These are phyloP conservation scores for Closterium sp. DNA, from an alignment of 139 green algal species.

Conservation along the genomic window DNA sequence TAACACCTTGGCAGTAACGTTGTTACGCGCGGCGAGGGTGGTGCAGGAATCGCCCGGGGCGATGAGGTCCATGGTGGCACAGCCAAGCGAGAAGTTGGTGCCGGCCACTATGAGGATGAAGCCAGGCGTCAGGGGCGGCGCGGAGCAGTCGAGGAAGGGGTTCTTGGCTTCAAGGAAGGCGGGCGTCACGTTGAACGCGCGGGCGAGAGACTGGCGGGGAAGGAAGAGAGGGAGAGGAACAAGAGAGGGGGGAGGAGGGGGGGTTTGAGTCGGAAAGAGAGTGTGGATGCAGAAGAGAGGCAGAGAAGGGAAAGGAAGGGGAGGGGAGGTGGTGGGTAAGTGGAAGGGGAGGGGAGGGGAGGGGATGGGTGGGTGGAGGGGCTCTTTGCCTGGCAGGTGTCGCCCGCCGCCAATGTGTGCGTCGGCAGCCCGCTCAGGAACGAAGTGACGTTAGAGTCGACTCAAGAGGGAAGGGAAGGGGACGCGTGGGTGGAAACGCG, in stretches of 20 bases:
- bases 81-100: background rate
- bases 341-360: background rate
- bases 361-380: background rate
- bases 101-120: background rate
- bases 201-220: background rate
- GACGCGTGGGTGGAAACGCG: background rate
- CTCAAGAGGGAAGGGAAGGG: background rate
- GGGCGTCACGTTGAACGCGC: background rate
- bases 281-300: no score
- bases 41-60: background rate
- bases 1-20: background rate
- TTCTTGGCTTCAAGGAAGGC: background rate
- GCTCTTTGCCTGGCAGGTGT: conserved; percentile 15
- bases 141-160: background rate
- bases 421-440: background rate
- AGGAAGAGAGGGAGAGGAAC: background rate
- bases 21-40: background rate
- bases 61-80: background rate
- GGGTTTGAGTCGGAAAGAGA: background rate
- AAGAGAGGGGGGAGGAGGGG: background rate
- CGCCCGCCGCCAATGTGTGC: background rate
- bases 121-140: background rate
- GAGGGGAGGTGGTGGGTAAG: no score
- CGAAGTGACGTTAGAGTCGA: no score
- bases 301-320: background rate